Conservation (phyloP, 2,329 filamentous ascomycete species). For the Talaromyces sp. region DNA sequence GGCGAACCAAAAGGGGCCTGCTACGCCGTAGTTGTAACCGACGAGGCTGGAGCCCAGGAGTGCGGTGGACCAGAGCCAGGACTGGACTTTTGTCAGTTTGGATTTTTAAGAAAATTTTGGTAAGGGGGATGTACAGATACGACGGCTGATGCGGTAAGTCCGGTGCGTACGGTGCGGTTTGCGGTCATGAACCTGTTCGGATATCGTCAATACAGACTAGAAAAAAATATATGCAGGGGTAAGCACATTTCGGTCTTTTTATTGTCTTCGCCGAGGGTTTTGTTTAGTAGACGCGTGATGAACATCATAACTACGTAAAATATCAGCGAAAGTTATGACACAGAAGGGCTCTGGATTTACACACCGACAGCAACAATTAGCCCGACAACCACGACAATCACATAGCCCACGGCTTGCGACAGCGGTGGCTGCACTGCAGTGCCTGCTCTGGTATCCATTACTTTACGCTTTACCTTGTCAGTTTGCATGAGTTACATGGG, state of each 20-base stretch:
- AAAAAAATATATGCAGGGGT: no score
- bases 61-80: constrained; percentile 51
- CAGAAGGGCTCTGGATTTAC: not conserved
- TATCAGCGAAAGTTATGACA: not conserved
- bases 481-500: no score
- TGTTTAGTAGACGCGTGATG: constrained; percentile 43
- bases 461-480: no score
- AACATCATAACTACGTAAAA: constrained; percentile 38
- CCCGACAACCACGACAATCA: constrained; percentile 38
- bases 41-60: constrained; percentile 47
- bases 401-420: constrained; percentile 37
- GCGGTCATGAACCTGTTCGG: constrained; percentile 46
- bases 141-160: constrained; percentile 49
- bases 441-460: constrained; percentile 12
- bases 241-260: constrained; percentile 48
- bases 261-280: constrained; percentile 47
- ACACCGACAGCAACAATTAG: constrained; percentile 35
- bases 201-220: not conserved
- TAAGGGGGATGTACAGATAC: constrained; percentile 36
- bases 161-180: constrained; percentile 46
- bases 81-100: constrained; percentile 17
- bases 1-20: constrained; percentile 54
- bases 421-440: constrained; percentile 25
- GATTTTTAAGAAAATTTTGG: not conserved
- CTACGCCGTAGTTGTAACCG: constrained; percentile 50